These are phyloP conservation scores for Naganishia liquefaciens DNA, from an alignment of 1,284 basidiomycete species.

Conservation along the genomic window DNA sequence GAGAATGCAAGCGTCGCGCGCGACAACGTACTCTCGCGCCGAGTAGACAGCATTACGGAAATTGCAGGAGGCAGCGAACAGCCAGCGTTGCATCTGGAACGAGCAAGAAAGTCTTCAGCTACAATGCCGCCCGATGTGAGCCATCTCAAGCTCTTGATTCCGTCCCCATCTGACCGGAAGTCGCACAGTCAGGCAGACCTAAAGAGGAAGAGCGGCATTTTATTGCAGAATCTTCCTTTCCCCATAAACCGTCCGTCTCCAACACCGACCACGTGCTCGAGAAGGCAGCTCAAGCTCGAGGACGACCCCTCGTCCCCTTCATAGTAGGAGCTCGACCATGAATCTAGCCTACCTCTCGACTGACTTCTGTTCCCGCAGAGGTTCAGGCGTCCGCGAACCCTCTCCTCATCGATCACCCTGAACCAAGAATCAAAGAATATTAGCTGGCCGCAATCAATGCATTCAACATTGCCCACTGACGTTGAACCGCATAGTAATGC, in stretches of 20 bases:
- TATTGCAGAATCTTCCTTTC: background rate
- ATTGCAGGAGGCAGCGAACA: too few species aligned
- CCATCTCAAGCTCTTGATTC: too few species aligned
- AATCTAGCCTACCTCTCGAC: too few species aligned
- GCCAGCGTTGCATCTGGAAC: too few species aligned
- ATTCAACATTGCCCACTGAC: too few species aligned
- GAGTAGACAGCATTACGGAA: too few species aligned
- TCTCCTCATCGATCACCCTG: background rate
- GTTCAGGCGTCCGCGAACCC: conserved; percentile 13
- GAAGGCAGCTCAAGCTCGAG: background rate
- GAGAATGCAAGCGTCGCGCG: too few species aligned
- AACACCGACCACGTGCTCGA: background rate
- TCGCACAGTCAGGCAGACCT: conserved; percentile 18
- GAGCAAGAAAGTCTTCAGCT: too few species aligned
- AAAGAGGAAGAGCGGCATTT: background rate
- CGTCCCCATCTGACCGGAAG: too few species aligned
- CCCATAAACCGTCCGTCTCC: background rate
- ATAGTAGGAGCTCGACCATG: background rate
- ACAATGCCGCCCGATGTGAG: background rate
- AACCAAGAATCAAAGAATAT: background rate
- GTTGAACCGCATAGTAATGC: too few species aligned
- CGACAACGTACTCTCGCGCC: too few species aligned
- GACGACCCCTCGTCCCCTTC: conserved; percentile 9
- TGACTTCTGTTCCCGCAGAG: conserved; percentile 1
- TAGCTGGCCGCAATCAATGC: too few species aligned